Evolutionary conservation across 2,329 filamentous ascomycete species (phyloP).

Genomic region (Fusarium fracticaudum): DNA sequence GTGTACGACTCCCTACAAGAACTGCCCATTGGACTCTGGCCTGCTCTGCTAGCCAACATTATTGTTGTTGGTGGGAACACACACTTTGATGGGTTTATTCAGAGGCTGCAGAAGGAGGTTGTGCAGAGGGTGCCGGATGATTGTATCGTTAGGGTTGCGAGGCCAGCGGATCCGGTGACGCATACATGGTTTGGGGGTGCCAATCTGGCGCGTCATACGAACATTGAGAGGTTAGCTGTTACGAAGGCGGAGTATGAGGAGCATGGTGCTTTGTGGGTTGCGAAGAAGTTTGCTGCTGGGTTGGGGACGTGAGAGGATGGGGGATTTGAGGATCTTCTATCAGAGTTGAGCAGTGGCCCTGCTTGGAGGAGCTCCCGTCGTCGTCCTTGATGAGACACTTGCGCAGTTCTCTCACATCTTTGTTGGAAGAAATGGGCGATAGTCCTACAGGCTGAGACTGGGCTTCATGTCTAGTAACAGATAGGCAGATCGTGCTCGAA

Average conservation of each 20-base stretch:
- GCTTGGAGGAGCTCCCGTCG: neutral
- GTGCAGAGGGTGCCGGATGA: conserved; percentile 77
- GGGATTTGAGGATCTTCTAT: neutral
- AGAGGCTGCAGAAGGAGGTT: conserved; percentile 80
- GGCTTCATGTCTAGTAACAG: neutral
- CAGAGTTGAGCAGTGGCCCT: neutral
- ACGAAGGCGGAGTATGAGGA: conserved; percentile 93
- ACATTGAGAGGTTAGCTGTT: conserved; percentile 76
- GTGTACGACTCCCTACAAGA: conserved; percentile 79
- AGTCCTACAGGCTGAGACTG: neutral
- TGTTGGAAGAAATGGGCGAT: neutral
- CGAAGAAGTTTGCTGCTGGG: conserved; percentile 69
- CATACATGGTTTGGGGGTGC: conserved; percentile 90
- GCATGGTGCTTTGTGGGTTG: conserved; percentile 78
- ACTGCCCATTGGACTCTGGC: conserved; percentile 85
- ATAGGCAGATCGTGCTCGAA: neutral
- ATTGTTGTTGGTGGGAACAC: conserved; percentile 89
- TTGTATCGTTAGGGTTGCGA: conserved; percentile 78
- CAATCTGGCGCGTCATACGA: conserved; percentile 74
- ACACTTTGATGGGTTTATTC: conserved; percentile 81
- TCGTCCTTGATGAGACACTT: neutral
- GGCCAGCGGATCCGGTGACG: conserved; percentile 76
- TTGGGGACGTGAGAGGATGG: conserved; percentile 26
- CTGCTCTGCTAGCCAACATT: conserved; percentile 85
- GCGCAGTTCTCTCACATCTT: neutral